These are phyloP conservation scores for Paraphaeosphaeria sporulosa DNA, from an alignment of 2,329 filamentous ascomycete genomes.

Conservation along the genomic window DNA sequence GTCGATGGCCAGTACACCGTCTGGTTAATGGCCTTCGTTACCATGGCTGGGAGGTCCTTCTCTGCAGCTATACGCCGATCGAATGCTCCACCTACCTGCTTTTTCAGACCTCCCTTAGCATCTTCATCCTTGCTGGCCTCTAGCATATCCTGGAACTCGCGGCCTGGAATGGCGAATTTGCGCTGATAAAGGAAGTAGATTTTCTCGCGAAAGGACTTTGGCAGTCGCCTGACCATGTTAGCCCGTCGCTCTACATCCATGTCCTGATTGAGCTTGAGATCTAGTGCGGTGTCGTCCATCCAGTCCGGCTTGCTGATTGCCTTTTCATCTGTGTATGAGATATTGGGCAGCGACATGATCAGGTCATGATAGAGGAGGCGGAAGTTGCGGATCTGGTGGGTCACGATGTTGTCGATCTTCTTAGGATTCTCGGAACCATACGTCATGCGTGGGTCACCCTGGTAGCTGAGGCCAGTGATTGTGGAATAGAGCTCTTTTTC, in stretches of 20 bases:
- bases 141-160: constrained; percentile 87
- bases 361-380: constrained; percentile 88
- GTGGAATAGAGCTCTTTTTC: constrained; percentile 89
- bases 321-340: constrained; percentile 74
- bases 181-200: constrained; percentile 95
- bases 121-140: constrained; percentile 75
- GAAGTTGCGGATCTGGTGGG: constrained; percentile 90
- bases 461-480: constrained; percentile 91
- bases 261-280: constrained; percentile 80
- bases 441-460: constrained; percentile 95
- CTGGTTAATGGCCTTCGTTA: constrained; percentile 79
- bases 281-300: constrained; percentile 63
- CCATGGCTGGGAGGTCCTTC: constrained; percentile 71
- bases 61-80: constrained; percentile 84
- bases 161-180: constrained; percentile 83
- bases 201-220: constrained; percentile 83
- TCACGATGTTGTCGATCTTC: constrained; percentile 94
- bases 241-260: constrained; percentile 90
- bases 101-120: constrained; percentile 67
- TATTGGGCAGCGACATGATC: constrained; percentile 88
- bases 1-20: constrained; percentile 94
- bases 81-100: constrained; percentile 81
- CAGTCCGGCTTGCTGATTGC: constrained; percentile 65
- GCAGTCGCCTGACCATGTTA: constrained; percentile 95
- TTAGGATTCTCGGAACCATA: constrained; percentile 88